phyloP scores from a whole-genome alignment of 768 basidiomycete genomes.

The Termitomyces titanicus region DNA sequence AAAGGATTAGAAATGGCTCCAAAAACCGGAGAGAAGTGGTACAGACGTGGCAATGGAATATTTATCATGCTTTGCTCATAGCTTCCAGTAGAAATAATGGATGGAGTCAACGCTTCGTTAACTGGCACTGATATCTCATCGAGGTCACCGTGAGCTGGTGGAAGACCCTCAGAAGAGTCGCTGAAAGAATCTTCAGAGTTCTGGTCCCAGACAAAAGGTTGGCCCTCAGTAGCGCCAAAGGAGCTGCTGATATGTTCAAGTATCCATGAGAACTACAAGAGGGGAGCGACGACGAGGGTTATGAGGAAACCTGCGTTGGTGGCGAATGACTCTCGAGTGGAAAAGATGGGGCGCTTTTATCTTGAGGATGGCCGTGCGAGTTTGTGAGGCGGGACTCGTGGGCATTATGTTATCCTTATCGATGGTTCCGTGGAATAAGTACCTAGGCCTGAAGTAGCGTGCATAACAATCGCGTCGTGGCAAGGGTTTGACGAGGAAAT shows the following conservation, averaged over 20 bases:
- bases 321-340: not conserved
- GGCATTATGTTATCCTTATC: slow-evolving; percentile 5
- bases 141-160: not conserved
- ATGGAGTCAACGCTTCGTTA: not conserved
- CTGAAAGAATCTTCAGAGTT: not conserved
- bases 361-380: slow-evolving; percentile 3
- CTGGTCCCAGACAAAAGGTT: not conserved
- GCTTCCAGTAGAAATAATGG: not conserved
- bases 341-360: slow-evolving; percentile 2
- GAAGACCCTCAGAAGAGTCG: not conserved
- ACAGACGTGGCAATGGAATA: not conserved
- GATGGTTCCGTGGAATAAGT: not conserved
- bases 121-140: not conserved
- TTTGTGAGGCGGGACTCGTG: not conserved
- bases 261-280: slow-evolving; percentile 3
- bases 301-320: not conserved
- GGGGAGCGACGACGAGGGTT: slow-evolving; percentile 1
- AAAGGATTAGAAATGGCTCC: not conserved
- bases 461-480: not conserved
- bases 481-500: not conserved
- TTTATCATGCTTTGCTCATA: not conserved
- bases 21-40: not conserved
- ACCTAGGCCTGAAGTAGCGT: not conserved
- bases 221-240: not conserved
- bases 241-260: not conserved